Conservation (phyloP, 31 red algal genomes). For the Endocladia muricata region DNA sequence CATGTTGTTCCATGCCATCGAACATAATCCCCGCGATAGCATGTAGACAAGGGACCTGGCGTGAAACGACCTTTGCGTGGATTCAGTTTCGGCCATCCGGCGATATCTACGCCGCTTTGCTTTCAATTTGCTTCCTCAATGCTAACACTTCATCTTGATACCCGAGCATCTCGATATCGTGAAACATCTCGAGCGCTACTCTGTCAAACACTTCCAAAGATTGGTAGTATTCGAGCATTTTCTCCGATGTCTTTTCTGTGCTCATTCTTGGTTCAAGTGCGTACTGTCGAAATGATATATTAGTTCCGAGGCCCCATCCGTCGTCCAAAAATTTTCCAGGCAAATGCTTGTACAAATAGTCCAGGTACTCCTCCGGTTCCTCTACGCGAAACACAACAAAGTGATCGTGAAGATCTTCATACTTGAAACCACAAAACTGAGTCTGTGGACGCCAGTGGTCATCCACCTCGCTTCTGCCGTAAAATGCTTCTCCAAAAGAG, state of each 20-base stretch:
- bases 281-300: neutral
- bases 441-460: constrained; percentile 2
- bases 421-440: neutral
- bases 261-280: neutral
- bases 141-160: neutral
- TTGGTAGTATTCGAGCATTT: neutral
- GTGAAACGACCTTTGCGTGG: no score
- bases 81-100: no score
- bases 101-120: no score
- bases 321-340: neutral
- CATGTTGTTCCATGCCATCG: no score
- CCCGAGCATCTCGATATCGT: neutral
- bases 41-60: no score
- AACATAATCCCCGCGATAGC: no score
- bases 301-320: neutral
- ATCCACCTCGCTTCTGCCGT: neutral
- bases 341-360: neutral
- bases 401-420: neutral
- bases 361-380: neutral
- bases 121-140: neutral
- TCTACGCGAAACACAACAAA: neutral
- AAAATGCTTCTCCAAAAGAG: neutral
- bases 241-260: neutral
- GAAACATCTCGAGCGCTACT: neutral
- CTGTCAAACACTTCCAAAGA: neutral